Conservation (phyloP, 1,284 basidiomycete species). For the Boletellus sp. region DNA sequence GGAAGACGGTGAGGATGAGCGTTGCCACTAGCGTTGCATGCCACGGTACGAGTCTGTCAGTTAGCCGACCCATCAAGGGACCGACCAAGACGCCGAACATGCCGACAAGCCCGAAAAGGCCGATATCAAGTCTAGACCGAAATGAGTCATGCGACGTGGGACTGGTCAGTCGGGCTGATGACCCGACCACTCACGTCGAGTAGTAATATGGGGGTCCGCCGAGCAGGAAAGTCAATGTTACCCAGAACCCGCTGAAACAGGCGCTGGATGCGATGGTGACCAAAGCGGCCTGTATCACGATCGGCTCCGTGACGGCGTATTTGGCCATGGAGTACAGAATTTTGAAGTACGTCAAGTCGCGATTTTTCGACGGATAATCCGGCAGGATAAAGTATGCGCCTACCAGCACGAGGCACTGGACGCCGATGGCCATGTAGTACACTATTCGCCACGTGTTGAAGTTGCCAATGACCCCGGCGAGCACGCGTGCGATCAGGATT, state of each 20-base stretch:
- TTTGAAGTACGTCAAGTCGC: constrained; percentile 52
- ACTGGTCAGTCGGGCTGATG: neutral
- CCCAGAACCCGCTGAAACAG: constrained; percentile 63
- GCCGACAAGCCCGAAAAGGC: constrained; percentile 69
- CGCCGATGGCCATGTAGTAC: constrained; percentile 62
- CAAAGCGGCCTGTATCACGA: constrained; percentile 59
- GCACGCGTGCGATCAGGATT: constrained; percentile 64
- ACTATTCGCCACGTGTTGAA: constrained; percentile 60
- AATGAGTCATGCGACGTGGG: constrained; percentile 5
- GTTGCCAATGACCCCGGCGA: constrained; percentile 64
- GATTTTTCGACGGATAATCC: constrained; percentile 68
- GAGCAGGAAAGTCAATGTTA: constrained; percentile 69
- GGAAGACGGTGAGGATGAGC: constrained; percentile 39
- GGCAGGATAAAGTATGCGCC: constrained; percentile 59
- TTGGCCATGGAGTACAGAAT: constrained; percentile 68
- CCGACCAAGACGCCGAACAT: constrained; percentile 62
- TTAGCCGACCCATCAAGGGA: constrained; percentile 56
- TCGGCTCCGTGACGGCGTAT: constrained; percentile 64
- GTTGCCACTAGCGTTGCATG: constrained; percentile 54
- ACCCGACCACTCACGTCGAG: constrained; percentile 47
- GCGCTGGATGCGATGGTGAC: constrained; percentile 56
- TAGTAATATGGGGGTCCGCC: constrained; percentile 62
- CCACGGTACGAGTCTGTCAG: constrained; percentile 67
- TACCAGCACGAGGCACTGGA: constrained; percentile 49
- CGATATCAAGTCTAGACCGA: constrained; percentile 54